Base-by-base conservation (phyloP, 768 basidiomycete species). In the Trametes sanguinea region DNA sequence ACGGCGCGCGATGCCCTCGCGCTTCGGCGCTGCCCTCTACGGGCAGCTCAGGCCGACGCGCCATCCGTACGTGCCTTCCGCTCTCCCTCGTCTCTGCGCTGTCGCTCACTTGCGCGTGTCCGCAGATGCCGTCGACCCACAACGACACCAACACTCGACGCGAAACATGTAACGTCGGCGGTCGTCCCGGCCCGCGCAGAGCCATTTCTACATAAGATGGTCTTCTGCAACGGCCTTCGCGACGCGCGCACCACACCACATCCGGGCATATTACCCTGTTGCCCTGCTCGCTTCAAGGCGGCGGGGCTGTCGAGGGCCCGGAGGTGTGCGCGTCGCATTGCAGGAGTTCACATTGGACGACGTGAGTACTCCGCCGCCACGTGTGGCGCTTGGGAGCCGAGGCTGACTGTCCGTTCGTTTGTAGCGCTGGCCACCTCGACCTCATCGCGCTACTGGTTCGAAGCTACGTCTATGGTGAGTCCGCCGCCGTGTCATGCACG, bases 261-360 rank as follows among this genome's bases (percentile, higher is more conserved):
- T 37, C 35, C 35, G 35, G 35, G 35, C 11, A 6, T 11, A 11
- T 37, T 37, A 37, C 11, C 35, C 35, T 37, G 6, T 6, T 11
- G 35, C 6, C 35, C 35, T 37, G 35, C 35, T 37, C 35, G 35
- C 35, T 37, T 37, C 11, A 37, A 37, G 35, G 35, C 35, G 35
- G 35, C 35, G 35, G 35, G 35, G 35, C 32, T 13, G 50, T 16
- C 32, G 13, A 6, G 30, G 30, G 50, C 11, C 11, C 35, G 35
- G 35, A 37, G 50, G 50, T 8, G 50, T 35, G 50, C 50, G 50
- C 50, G 50, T 35, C 50, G 33, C 50, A 51, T 33, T 51, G 50
- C 35, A 35, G 30, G 50, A 33, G 32, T 35, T 11, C 33, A n/a
- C 50, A 16, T 33, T 33, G 13, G 30, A n/a, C 33, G 33, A 51